Percentiles rank a stretch among this genome's conserved stretches.
Evolutionary conservation across 306 rosid species (phyloP).

Genomic region (Rosa lucieae): DNA sequence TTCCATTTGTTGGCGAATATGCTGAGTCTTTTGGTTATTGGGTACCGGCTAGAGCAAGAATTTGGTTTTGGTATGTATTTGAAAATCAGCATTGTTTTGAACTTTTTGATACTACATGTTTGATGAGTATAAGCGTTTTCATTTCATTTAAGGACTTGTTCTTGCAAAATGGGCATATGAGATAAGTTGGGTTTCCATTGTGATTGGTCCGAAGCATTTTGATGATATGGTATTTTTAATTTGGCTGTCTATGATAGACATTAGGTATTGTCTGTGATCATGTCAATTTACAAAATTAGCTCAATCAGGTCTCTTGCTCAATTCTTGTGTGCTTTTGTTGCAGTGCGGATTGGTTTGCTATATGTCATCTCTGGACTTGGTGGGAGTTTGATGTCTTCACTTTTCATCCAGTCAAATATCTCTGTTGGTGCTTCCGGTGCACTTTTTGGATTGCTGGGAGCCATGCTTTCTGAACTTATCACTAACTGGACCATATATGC

Average conservation of each 20-base stretch:
- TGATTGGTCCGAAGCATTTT: background rate
- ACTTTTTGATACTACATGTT: background rate
- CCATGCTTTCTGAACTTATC: constrained; percentile 95
- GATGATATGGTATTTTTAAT: background rate
- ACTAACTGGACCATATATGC: constrained; percentile 90
- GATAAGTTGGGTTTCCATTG: background rate
- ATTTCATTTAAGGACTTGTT: background rate
- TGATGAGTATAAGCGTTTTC: background rate
- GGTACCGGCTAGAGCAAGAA: constrained; percentile 96
- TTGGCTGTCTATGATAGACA: background rate
- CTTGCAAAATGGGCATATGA: background rate
- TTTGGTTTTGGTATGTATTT: constrained; percentile 80
- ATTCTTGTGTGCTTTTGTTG: constrained; percentile 18
- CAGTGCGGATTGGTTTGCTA: constrained; percentile 81
- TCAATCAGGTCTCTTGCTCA: constrained; percentile 3
- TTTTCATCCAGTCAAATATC: constrained; percentile 79
- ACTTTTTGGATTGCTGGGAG: constrained; percentile 91
- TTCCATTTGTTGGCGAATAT: constrained; percentile 84
- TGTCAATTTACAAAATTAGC: constrained; percentile 15
- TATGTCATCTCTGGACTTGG: constrained; percentile 90
- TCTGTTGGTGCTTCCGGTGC: constrained; percentile 99
- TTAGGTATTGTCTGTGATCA: background rate
- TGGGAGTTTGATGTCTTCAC: constrained; percentile 85
- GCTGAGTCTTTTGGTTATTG: constrained; percentile 85
- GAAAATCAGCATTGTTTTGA: background rate